These are phyloP conservation scores for Simmondsia chinensis DNA, from an alignment of 148 eudicot genomes.

Conservation along the genomic window DNA sequence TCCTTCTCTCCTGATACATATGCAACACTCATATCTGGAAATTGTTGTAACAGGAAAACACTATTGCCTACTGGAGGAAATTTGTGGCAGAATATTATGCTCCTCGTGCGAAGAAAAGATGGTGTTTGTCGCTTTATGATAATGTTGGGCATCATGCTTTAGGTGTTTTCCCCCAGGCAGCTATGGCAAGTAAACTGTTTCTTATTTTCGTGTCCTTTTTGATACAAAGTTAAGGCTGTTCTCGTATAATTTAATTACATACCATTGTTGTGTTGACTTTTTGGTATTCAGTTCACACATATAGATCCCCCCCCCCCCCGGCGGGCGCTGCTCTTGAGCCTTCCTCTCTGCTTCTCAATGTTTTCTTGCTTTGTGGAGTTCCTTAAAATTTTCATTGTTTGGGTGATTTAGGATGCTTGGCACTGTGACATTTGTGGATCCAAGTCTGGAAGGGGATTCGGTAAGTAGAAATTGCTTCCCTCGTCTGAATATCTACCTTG, in stretches of 20 bases:
- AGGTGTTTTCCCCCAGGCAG: conserved; percentile 83
- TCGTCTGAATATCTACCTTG: no score
- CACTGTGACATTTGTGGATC: conserved; percentile 96
- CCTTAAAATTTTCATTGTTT: conserved; percentile 10
- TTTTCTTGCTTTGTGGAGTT: background rate
- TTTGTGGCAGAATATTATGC: conserved; percentile 89
- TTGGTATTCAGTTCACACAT: background rate
- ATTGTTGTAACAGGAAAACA: conserved; percentile 46
- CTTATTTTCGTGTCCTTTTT: background rate
- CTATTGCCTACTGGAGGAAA: conserved; percentile 88
- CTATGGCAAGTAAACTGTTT: conserved; percentile 42
- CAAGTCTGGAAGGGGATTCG: conserved; percentile 92
- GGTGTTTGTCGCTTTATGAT: conserved; percentile 88
- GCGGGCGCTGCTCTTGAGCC: no score
- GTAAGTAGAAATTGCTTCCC: conserved; percentile 31
- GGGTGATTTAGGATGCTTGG: conserved; percentile 75
- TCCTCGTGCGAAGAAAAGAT: conserved; percentile 92
- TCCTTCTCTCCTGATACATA: no score
- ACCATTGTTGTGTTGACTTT: background rate
- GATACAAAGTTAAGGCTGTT: background rate
- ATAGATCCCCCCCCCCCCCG: background rate
- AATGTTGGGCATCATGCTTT: conserved; percentile 87
- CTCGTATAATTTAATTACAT: background rate
- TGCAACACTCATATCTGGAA: background rate
- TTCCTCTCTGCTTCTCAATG: background rate